Base-by-base conservation (phyloP, 768 basidiomycete genomes). In the Stropharia rugosoannulata region DNA sequence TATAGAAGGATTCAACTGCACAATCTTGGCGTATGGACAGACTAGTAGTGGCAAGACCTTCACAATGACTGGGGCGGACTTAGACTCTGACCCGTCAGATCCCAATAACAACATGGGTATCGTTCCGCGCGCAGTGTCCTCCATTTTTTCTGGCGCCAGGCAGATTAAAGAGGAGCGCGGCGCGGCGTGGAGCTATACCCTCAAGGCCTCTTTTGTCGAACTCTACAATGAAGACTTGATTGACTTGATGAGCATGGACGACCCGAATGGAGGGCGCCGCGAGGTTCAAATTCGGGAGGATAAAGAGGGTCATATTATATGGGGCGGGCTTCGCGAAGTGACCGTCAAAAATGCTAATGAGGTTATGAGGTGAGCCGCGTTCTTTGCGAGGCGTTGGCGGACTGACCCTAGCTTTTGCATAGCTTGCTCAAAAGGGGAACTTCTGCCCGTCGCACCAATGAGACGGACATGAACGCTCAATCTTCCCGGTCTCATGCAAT, bases 141-240 rank as follows among this genome's bases (percentile, higher is more conserved):
- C 84, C 43, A 93, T 98, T 62, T 99, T 98, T 68, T 73, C 85
- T 11, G 77, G 82, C 44, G 89, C 90, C 42, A 84, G 82, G 64
- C 85, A 89, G 68, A 75, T 89, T 52, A 92, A 84, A 73, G 88
- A 86, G 66, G 87, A 87, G 68, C 85, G 91, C 29, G 84, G 79
- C 37, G 79, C 78, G 58, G 74, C 84, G 40, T 96, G 90, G 93
- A 88, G 80, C 56, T 94, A 78, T 67, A 82, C 70, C 60, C 75
- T 94, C 67, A 95, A 92, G 73, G 90, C 90, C 49, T 94, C 92
- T 19, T 99, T 96, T 76, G 87, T 99, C 60, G 97, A 99, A 79
- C 84, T 99, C 51, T 98, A 99, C 75, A 98, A 99, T 72, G 97
- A 99, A 75, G 97, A 99, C 74, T 83, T 99, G 49, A 92, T 98